Evolutionary conservation across 345 rosid genomes (phyloP).

Genomic region (Syzygium grande): DNA sequence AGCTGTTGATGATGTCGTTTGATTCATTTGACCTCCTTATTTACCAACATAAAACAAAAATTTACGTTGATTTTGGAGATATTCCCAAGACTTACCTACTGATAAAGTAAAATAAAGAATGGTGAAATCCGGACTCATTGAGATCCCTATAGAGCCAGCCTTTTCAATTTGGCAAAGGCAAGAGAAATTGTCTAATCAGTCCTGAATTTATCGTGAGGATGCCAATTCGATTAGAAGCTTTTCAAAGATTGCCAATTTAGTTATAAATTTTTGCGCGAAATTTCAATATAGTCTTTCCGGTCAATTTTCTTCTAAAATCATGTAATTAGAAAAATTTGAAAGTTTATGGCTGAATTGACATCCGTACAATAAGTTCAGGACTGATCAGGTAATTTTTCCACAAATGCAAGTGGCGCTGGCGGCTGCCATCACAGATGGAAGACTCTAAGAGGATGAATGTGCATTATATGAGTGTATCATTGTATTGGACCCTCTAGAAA

Average conservation of each 20-base stretch:
- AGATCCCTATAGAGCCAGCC: neutral
- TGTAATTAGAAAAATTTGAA: neutral
- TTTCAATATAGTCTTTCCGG: no score
- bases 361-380: accelerated
- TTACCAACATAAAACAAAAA: neutral
- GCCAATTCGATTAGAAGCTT: neutral
- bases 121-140: neutral
- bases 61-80: neutral
- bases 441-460: neutral
- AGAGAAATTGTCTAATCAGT: neutral
- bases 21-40: neutral
- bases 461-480: neutral
- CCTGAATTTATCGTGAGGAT: accelerated
- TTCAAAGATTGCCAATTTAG: neutral
- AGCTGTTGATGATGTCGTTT: neutral
- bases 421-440: neutral
- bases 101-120: neutral
- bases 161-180: neutral
- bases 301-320: neutral
- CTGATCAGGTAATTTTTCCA: neutral
- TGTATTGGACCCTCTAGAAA: neutral
- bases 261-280: accelerated
- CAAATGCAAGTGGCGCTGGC: neutral
- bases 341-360: accelerated
- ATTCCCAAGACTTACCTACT: neutral